phyloP scores from a whole-genome alignment of 2,329 filamentous ascomycete species.

The Rhynchosporium agropyri region DNA sequence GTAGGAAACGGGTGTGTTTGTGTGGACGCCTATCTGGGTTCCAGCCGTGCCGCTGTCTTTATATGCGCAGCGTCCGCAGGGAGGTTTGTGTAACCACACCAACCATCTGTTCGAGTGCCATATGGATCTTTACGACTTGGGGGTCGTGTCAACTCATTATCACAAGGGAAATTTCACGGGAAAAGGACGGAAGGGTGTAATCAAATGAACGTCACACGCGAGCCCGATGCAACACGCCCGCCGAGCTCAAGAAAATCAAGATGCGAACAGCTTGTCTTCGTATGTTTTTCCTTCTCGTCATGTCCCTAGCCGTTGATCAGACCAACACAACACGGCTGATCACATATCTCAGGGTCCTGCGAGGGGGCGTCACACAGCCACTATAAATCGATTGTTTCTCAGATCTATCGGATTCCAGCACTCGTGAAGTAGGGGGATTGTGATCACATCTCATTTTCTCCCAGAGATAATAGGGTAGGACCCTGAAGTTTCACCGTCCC shows the following conservation, averaged over 20 bases:
- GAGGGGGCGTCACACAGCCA: not conserved
- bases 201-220: not conserved
- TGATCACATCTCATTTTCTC: not conserved
- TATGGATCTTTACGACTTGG: too few relatives aligned
- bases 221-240: not conserved
- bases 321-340: constrained; percentile 5
- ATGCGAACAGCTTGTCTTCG: not conserved
- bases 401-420: constrained; percentile 15
- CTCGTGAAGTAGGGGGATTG: not conserved
- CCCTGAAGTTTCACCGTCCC: not conserved
- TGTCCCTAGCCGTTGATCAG: not conserved
- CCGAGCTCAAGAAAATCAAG: constrained; percentile 3
- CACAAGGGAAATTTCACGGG: not conserved
- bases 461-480: not conserved
- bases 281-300: not conserved
- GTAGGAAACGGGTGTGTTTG: not conserved
- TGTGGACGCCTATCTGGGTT: not conserved
- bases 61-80: constrained; percentile 13
- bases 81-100: constrained; percentile 17
- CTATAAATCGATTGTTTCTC: constrained; percentile 13
- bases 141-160: too few relatives aligned
- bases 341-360: constrained; percentile 5
- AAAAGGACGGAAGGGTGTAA: not conserved
- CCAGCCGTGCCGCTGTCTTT: not conserved
- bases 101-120: not conserved